phyloP scores from a whole-genome alignment of 2,329 filamentous ascomycete species.

The Epichloe amarillans region DNA sequence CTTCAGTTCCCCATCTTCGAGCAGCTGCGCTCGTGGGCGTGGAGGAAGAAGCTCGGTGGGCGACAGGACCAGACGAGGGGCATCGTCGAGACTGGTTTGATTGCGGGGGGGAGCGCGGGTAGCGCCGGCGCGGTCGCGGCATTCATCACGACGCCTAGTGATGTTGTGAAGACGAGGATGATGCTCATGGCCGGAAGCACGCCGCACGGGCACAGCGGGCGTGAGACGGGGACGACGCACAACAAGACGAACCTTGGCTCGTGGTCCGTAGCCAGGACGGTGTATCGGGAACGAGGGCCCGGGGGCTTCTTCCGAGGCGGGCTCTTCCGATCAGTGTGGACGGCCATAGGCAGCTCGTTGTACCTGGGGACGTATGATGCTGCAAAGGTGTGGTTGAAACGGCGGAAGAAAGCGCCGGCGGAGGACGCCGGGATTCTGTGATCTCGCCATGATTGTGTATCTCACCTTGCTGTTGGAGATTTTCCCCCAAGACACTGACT shows the following conservation, averaged over 20 bases:
- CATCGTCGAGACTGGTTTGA: slow-evolving; percentile 51
- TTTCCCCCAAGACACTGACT: neutral
- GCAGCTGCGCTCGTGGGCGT: slow-evolving; percentile 44
- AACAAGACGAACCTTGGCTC: slow-evolving; percentile 20
- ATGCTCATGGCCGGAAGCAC: slow-evolving; percentile 53
- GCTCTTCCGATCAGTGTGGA: slow-evolving; percentile 62
- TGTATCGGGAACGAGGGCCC: slow-evolving; percentile 54
- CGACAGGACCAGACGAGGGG: slow-evolving; percentile 11
- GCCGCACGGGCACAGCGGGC: slow-evolving; percentile 5
- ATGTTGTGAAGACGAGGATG: slow-evolving; percentile 80
- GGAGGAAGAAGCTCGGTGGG: slow-evolving; percentile 20
- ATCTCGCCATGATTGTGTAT: neutral
- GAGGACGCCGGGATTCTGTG: slow-evolving; percentile 23
- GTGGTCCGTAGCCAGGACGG: slow-evolving; percentile 47
- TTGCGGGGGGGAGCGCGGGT: slow-evolving; percentile 63
- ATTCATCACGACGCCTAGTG: slow-evolving; percentile 73
- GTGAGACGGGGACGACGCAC: slow-evolving; percentile 12
- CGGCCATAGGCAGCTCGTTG: slow-evolving; percentile 66
- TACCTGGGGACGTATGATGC: slow-evolving; percentile 82
- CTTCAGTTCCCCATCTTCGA: slow-evolving; percentile 86
- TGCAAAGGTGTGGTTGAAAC: slow-evolving; percentile 50
- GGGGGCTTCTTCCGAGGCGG: slow-evolving; percentile 68
- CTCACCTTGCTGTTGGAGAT: too few relatives aligned
- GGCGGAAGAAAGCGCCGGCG: slow-evolving; percentile 22
- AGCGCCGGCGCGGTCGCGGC: slow-evolving; percentile 62